phyloP scores from a whole-genome alignment of 2,329 filamentous ascomycete species.

The Ophiostoma ulmi region DNA sequence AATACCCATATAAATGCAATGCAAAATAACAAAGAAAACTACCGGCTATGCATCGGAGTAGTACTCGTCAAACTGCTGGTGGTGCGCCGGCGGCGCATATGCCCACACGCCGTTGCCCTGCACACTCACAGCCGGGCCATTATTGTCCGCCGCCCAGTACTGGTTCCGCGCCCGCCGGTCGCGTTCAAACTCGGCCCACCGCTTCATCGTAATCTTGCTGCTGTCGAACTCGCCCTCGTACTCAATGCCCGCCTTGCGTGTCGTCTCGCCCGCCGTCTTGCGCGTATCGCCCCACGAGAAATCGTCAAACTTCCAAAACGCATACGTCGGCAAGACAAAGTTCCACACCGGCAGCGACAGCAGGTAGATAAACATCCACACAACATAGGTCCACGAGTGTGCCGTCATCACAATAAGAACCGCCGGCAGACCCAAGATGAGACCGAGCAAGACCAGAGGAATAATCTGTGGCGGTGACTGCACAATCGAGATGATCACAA shows the following conservation, averaged over 20 bases:
- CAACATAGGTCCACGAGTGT: constrained; percentile 83
- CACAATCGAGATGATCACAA: constrained; percentile 84
- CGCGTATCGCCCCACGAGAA: constrained; percentile 98
- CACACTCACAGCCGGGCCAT: constrained; percentile 36
- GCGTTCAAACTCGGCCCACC: constrained; percentile 93
- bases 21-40: background rate
- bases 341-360: constrained; percentile 94
- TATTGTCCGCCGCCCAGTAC: constrained; percentile 53
- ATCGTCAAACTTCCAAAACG: constrained; percentile 99
- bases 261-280: constrained; percentile 87
- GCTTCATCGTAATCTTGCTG: constrained; percentile 98
- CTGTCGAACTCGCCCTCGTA: constrained; percentile 96
- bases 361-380: constrained; percentile 97
- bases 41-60: constrained; percentile 46
- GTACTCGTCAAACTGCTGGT: constrained; percentile 52
- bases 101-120: constrained; percentile 38
- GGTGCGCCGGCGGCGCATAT: constrained; percentile 34
- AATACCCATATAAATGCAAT: background rate
- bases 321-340: constrained; percentile 86
- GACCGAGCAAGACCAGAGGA: constrained; percentile 76
- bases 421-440: constrained; percentile 91
- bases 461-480: constrained; percentile 74
- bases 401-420: constrained; percentile 90
- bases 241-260: constrained; percentile 79
- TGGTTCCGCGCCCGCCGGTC: constrained; percentile 49